A percentile compares a stretch with the other conserved stretches of the same genome.
Conservation (phyloP, 73 alveolate species). For the Effrenium voratum region DNA sequence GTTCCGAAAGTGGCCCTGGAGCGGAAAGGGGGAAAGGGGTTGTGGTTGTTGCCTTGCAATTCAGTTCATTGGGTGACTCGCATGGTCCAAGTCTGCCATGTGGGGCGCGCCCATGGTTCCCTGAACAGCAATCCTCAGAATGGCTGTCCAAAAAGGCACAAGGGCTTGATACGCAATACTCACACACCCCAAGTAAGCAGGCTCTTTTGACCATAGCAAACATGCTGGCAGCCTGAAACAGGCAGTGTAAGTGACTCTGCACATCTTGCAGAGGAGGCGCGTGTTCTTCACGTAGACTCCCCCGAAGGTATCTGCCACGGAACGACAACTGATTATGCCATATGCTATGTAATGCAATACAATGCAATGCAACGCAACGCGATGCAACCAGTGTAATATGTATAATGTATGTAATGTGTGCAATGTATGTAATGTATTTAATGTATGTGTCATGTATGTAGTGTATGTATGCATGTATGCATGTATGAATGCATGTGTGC, state of each 20-base stretch:
- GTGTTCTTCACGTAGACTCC: slow-evolving; percentile 71
- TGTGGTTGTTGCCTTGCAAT: too few relatives aligned
- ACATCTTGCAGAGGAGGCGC: neutral
- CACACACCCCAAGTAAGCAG: too few relatives aligned
- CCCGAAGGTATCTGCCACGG: slow-evolving; percentile 59
- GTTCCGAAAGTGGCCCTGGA: too few relatives aligned
- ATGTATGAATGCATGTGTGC: neutral
- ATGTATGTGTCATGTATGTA: neutral
- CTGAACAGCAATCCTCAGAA: neutral
- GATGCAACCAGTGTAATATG: neutral
- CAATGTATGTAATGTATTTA: neutral
- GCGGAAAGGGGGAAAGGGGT: too few relatives aligned
- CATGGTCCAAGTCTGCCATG: too few relatives aligned
- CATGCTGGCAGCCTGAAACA: too few relatives aligned
- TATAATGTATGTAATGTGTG: too few relatives aligned
- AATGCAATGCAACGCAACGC: neutral
- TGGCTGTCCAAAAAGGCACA: neutral
- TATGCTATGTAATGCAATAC: neutral
- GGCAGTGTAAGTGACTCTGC: too few relatives aligned
- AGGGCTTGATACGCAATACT: too few relatives aligned
- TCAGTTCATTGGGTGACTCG: too few relatives aligned
- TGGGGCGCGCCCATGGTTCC: neutral
- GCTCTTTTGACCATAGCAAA: too few relatives aligned
- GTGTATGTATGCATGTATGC: neutral
- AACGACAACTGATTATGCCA: neutral